Evolutionary conservation across 352 stramenopile genomes (phyloP).

Genomic region (Phytophthora litchii): DNA sequence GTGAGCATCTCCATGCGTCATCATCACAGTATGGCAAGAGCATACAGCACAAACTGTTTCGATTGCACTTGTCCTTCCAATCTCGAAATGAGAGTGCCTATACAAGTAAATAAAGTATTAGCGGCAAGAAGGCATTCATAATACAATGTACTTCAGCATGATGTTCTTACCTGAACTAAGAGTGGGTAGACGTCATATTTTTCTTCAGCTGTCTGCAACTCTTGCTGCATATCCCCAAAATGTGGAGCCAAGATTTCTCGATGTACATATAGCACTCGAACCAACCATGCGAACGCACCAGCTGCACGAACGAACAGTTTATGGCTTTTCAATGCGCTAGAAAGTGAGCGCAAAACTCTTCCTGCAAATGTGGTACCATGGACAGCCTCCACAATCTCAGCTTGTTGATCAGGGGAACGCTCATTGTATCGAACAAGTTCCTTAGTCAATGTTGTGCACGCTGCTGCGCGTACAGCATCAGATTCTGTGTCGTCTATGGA

Average conservation of each 20-base stretch:
- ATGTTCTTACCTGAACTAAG: constrained; percentile 44
- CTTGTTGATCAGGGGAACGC: constrained; percentile 12
- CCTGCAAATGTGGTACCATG: constrained; percentile 27
- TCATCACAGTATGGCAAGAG: constrained; percentile 21
- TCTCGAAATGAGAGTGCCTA: constrained; percentile 50
- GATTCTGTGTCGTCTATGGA: constrained; percentile 54
- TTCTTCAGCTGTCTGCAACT: constrained; percentile 32
- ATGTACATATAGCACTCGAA: constrained; percentile 40
- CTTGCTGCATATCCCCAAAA: constrained; percentile 42
- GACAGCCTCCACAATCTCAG: constrained; percentile 23
- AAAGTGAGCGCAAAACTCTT: constrained; percentile 29
- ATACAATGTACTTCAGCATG: background rate
- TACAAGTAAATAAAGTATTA: constrained; percentile 1
- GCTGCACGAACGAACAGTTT: constrained; percentile 34
- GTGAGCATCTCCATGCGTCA: constrained; percentile 32
- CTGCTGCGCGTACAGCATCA: constrained; percentile 58
- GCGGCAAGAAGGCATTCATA: background rate
- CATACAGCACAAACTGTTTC: constrained; percentile 37
- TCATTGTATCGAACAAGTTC: constrained; percentile 36
- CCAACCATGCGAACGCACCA: constrained; percentile 34
- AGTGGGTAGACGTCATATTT: constrained; percentile 41
- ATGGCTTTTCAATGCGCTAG: constrained; percentile 30
- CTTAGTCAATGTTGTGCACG: constrained; percentile 36
- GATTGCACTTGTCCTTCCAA: constrained; percentile 41
- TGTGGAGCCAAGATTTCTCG: constrained; percentile 16